Percentiles rank a stretch among this genome's conserved stretches.
Evolutionary conservation across 2,329 filamentous ascomycete species (phyloP).

Genomic region (Pleoardoris graminearum): DNA sequence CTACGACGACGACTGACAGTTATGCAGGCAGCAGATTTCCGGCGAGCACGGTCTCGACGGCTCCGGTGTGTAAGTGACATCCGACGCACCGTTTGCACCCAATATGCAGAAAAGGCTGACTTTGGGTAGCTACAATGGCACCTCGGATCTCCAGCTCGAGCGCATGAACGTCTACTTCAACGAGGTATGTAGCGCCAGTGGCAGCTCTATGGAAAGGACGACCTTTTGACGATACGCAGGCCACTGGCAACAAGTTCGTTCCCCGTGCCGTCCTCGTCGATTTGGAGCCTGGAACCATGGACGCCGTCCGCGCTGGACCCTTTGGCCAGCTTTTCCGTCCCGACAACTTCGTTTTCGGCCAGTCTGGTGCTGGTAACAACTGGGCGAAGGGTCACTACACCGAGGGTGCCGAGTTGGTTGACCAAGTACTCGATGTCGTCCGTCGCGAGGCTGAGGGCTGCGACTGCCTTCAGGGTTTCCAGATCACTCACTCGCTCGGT

Average conservation of each 20-base stretch:
- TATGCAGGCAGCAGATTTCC: slow-evolving; percentile 57
- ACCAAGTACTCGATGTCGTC: slow-evolving; percentile 97
- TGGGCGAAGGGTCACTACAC: slow-evolving; percentile 99
- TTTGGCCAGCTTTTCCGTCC: slow-evolving; percentile 99
- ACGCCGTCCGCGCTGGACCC: slow-evolving; percentile 95
- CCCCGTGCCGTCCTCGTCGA: slow-evolving; percentile 99
- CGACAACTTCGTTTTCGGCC: slow-evolving; percentile 99
- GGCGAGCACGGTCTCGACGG: slow-evolving; percentile 91
- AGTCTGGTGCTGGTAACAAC: slow-evolving; percentile 99
- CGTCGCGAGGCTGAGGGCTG: slow-evolving; percentile 98
- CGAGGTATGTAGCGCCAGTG: slow-evolving; percentile 62
- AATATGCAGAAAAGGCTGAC: slow-evolving; percentile 13
- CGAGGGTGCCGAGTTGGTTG: slow-evolving; percentile 97
- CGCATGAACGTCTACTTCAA: slow-evolving; percentile 99
- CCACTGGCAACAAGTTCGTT: slow-evolving; percentile 97
- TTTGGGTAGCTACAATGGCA: slow-evolving; percentile 90
- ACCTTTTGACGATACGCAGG: slow-evolving; percentile 58
- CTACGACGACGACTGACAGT: slow-evolving; percentile 20
- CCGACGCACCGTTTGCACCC: background rate
- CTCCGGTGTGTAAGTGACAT: slow-evolving; percentile 95
- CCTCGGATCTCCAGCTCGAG: slow-evolving; percentile 98
- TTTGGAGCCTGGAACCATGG: slow-evolving; percentile 99
- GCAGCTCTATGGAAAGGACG: background rate
- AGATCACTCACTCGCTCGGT: slow-evolving; percentile 99
- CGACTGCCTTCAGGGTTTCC: slow-evolving; percentile 99